Conservation (phyloP, 495 filamentous ascomycete species). For the Talaromyces proteolyticus region DNA sequence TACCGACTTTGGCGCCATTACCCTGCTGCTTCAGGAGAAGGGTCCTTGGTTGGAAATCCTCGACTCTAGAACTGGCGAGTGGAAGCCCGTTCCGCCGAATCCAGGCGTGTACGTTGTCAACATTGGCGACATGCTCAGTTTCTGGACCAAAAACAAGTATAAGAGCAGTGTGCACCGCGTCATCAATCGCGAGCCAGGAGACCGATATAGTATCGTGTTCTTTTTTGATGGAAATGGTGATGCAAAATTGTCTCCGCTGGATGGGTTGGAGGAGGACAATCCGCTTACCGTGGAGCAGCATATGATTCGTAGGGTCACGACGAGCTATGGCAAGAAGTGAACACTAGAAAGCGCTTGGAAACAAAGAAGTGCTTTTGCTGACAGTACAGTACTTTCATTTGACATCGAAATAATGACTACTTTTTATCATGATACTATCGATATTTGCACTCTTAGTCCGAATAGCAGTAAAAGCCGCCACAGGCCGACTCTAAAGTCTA, state of each 20-base stretch:
- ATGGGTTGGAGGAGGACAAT: conserved; percentile 12
- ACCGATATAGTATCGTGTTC: conserved; percentile 39
- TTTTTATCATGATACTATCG: too few species aligned
- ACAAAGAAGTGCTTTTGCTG: too few species aligned
- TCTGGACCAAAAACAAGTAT: conserved; percentile 20
- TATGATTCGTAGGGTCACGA: conserved; percentile 16
- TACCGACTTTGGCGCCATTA: conserved; percentile 33
- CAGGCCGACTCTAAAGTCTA: too few species aligned
- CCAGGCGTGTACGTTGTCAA: conserved; percentile 28
- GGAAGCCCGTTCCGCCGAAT: conserved; percentile 21
- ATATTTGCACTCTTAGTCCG: too few species aligned
- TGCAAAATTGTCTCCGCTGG: conserved; percentile 14
- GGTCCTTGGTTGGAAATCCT: conserved; percentile 25
- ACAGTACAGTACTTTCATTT: not conserved
- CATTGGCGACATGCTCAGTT: conserved; percentile 25
- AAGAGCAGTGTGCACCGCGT: conserved; percentile 31
- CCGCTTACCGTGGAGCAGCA: conserved; percentile 20
- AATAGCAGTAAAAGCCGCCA: too few species aligned
- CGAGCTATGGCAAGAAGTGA: conserved; percentile 11
- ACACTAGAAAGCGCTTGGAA: too few species aligned
- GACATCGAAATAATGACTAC: not conserved
- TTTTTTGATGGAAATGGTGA: conserved; percentile 35
- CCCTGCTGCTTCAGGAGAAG: conserved; percentile 28
- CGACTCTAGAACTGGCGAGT: conserved; percentile 17
- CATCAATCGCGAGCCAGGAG: conserved; percentile 20